A percentile compares a stretch with the other conserved stretches of the same genome.
Evolutionary conservation across 495 filamentous ascomycete genomes (phyloP).

Genomic region (Penicillium angulare): DNA sequence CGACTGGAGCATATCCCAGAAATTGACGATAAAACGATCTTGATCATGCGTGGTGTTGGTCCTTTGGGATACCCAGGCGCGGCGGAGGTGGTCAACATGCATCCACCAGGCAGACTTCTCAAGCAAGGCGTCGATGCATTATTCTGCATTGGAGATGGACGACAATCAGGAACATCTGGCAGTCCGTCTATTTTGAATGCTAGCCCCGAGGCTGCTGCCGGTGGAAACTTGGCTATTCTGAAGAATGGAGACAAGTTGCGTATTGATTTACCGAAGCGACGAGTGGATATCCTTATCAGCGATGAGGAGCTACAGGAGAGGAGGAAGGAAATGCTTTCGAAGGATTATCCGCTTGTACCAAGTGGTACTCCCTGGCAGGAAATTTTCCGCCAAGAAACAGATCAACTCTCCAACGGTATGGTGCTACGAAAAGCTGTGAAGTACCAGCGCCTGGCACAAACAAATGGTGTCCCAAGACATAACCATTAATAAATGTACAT

Average conservation of each 20-base stretch:
- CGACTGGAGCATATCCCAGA: constrained; percentile 46
- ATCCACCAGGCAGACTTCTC: constrained; percentile 46
- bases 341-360: constrained; percentile 25
- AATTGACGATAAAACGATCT: constrained; percentile 49
- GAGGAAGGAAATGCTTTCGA: constrained; percentile 45
- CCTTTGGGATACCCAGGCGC: constrained; percentile 55
- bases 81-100: constrained; percentile 59
- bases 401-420: constrained; percentile 53
- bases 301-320: constrained; percentile 64
- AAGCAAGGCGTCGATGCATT: constrained; percentile 48
- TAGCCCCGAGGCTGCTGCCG: constrained; percentile 59
- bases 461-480: constrained; percentile 41
- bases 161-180: constrained; percentile 56
- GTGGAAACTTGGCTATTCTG: constrained; percentile 55
- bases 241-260: constrained; percentile 54
- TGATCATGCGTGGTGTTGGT: constrained; percentile 54
- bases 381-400: constrained; percentile 49
- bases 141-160: constrained; percentile 55
- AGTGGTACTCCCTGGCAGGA: constrained; percentile 50
- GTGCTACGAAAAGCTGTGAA: constrained; percentile 49
- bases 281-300: constrained; percentile 52
- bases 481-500: constrained; percentile 42
- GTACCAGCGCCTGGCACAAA: constrained; percentile 53
- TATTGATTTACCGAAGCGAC: constrained; percentile 54
- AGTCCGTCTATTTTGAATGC: constrained; percentile 56